Evolutionary conservation across 140 eudicot species (phyloP), one percentile per base, ranked within the genome.

Genomic region (Senecio squalidus): DNA sequence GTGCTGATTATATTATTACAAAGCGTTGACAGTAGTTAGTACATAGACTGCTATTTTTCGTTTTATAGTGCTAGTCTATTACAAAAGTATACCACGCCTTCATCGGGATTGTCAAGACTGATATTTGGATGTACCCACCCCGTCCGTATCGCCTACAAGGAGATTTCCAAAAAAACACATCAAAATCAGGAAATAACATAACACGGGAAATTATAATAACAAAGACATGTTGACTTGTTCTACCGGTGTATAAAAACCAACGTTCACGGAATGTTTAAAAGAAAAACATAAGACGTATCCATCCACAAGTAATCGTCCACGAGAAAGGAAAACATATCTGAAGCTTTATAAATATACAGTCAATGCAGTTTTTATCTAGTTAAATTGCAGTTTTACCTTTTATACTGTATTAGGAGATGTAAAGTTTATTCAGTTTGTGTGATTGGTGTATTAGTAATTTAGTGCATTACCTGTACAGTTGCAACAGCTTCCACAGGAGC

Each of bases 91-190:
- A 89, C 97, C 86, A 89, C 89, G 39, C 83, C 86, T 69, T 76
- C 68, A 43, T 89, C 97, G 66, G 97, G 97, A 72, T 73, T 85
- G 67, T 89, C 97, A 68, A 89, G 97, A 66, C 85, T 89, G 61
- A 89, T 64, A 74, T 89, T 89, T 74, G 97, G 97, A 74, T 89
- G 95, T 49, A 89, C 57, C 95, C 97, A 89, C 23, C 97, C 97
- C 21, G 97, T 89, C 48, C 81, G 77, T 69, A 89, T 89, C 36
- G 97, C 97, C 97, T 89, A 43, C 78, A 73, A 70, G 58, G 30
- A 76, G 31, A 76, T 27, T 22, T 56, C 72, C 58, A 66, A 72
- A 55, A 29, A 53, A 41, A 34, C 6, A 54, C 38, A 53, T 17
- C 26, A 56, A 50, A 2, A 43, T 24, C 11, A 24, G 40, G 43